Base-by-base conservation (phyloP, 2,329 filamentous ascomycete genomes). In the Aureobasidium leucospermi region DNA sequence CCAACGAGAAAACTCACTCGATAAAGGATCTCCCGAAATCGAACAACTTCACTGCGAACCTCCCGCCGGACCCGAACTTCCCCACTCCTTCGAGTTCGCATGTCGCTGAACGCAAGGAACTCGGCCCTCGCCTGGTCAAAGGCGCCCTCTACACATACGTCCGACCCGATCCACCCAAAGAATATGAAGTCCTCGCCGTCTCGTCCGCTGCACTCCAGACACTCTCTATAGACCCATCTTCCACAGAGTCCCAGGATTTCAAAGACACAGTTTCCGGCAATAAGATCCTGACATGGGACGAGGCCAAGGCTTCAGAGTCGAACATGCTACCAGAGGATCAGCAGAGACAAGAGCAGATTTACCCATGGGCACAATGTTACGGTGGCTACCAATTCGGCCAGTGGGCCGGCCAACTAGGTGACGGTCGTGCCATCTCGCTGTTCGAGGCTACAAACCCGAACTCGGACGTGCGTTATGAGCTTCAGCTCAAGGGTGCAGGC, bases 311-410 rank as follows among this genome's bases (percentile, higher is more conserved):
- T 19, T 42, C 49, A 23, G 41, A 67, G 65, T 64, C 32, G 9
- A 49, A 45, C 16, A 59, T 48, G 38, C 4, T 42, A 13, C 67
- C 70, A 23, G 66, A 68, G 81, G 81, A 87, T 62, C 81, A 86
- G 62, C 79, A 83, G 60, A 80, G 78, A 64, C 71, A 76, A 28
- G 76, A 84, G 60, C 87, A 88, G 19, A 85, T 94, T 45, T 99
- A 99, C 71, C 93, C 94, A 0, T 99, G 94, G 94, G 92, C 94
- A 34, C 94, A 99, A 75, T 97, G 94, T 76, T 99, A 99, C 72
- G 94, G 94, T 60, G 93, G 93, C 60, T 78, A 80, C 66, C 73
- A 75, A 52, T 74, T 76, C 61, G 94, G 94, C 6, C 85, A 88
- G 65, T 99, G 93, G 93, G 94, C 94, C 3, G 92, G 94, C 6